These are phyloP conservation scores for Sporothrix curviconia DNA, from an alignment of 2,329 filamentous ascomycete genomes.

Conservation along the genomic window DNA sequence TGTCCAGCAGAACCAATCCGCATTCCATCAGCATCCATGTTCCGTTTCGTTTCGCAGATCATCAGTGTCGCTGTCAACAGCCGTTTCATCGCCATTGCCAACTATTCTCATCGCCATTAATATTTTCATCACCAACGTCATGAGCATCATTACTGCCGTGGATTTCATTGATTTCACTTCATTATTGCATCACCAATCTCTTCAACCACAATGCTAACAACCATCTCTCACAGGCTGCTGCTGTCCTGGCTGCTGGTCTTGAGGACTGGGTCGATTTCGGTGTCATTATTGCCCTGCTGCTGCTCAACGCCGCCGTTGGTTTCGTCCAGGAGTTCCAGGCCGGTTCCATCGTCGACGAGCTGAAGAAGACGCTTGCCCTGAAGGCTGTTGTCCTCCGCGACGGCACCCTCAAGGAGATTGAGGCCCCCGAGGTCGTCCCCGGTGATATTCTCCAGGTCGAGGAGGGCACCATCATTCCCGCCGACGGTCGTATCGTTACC, in stretches of 20 bases:
- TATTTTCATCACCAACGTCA: too few relatives aligned
- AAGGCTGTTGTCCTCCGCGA: conserved; percentile 85
- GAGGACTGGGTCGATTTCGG: conserved; percentile 90
- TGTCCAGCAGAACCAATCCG: neutral
- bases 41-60: conserved; percentile 19
- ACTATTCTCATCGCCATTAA: too few relatives aligned
- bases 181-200: neutral
- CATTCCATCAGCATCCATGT: too few relatives aligned
- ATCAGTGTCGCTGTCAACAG: too few relatives aligned
- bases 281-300: conserved; percentile 71
- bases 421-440: conserved; percentile 77
- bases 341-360: conserved; percentile 80
- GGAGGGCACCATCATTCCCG: conserved; percentile 87
- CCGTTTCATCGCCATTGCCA: neutral
- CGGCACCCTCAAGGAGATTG: conserved; percentile 68
- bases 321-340: conserved; percentile 88
- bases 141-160: too few relatives aligned
- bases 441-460: conserved; percentile 87
- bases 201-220: neutral
- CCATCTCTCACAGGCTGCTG: conserved; percentile 49
- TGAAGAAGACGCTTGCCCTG: conserved; percentile 72
- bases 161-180: neutral
- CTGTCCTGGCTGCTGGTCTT: conserved; percentile 74
- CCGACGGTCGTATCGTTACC: conserved; percentile 79
- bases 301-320: conserved; percentile 80